Base-by-base conservation (phyloP, 164 flowering plant species). In the Vitis cinerea region DNA sequence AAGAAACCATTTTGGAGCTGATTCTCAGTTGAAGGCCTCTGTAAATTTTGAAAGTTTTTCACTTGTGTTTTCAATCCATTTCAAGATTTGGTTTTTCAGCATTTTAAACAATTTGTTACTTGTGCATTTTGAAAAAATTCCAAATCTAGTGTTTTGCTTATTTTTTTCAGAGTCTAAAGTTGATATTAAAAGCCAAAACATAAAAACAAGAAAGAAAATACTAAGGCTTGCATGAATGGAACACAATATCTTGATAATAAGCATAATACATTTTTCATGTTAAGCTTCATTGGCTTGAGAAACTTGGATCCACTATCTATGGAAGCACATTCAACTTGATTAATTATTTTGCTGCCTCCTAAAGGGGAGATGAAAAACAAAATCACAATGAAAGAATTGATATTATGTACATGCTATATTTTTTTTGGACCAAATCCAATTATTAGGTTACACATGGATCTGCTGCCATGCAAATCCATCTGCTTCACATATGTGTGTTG, bases 401-500 rank as follows among this genome's bases (percentile, higher is more conserved):
- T 27, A 16, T 27, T 59, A 17, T 59, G 27, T 9, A 59, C 29
- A 12, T 23, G 3, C 37, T 56, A 15, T 63, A 27, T 30, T 64
- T 66, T 58, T 37, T 37, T 54, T 66, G 56, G 59, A 7, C 37
- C 56, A 37, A 15, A 48, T 37, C 61, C 19, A 23, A 37, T 56
- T 60, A 10, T 67, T 17, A 44, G 9, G 23, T 47, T 61, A 49
- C 63, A 37, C 58, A 19, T 66, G 48, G 54, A 71, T 58, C 67
- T 64, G 66, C 67, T 62, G 44, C 62, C 59, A 27, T 63, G 15
- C 44, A 67, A 4, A 55, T 7, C 72, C 53, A 11, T 62, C 50
- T 70, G 66, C 65, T 72, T 66, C 74, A 68, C 56, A 75, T 59
- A 52, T 68, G 51, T 67, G 71, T 50, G 2, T 61, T 65, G 50